These are phyloP conservation scores for Volvox carteri DNA, from an alignment of 163 green algal genomes.

Conservation along the genomic window DNA sequence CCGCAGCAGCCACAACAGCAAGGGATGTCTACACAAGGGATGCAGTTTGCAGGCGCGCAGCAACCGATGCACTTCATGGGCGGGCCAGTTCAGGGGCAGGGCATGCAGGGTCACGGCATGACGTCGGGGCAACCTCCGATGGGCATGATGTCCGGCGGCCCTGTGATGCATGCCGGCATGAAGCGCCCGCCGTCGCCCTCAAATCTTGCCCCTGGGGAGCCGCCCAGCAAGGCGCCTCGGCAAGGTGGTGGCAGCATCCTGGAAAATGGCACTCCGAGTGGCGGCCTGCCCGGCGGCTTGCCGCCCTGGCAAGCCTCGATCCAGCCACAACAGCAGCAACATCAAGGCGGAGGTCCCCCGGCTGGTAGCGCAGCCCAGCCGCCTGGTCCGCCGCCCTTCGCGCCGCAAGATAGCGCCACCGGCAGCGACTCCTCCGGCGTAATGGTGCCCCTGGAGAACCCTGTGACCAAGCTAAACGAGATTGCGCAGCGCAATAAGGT, in stretches of 20 bases:
- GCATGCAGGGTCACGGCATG: neutral
- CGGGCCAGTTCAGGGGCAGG: neutral
- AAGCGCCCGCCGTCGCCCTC: conserved; percentile 40
- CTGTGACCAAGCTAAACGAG: conserved; percentile 48
- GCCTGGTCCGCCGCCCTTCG: neutral
- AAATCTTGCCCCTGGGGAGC: neutral
- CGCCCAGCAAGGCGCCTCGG: conserved; percentile 26
- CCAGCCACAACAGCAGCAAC: conserved; percentile 1
- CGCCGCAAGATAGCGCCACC: neutral
- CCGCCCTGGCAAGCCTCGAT: conserved; percentile 20
- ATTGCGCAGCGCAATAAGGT: conserved; percentile 38
- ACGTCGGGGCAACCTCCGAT: neutral
- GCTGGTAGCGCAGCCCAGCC: neutral
- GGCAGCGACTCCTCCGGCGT: neutral
- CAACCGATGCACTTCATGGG: neutral
- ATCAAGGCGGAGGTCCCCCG: neutral
- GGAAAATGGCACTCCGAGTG: neutral
- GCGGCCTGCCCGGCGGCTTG: conserved; percentile 1
- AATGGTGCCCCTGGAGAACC: conserved; percentile 33
- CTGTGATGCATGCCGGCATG: neutral
- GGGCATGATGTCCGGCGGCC: neutral
- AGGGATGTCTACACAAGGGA: neutral
- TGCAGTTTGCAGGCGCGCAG: neutral
- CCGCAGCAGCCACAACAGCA: conserved; percentile 12
- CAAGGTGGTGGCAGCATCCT: neutral